Evolutionary conservation across 768 basidiomycete species (phyloP), one percentile per base, ranked within the genome.

Genomic region (Heimioporus sp.): DNA sequence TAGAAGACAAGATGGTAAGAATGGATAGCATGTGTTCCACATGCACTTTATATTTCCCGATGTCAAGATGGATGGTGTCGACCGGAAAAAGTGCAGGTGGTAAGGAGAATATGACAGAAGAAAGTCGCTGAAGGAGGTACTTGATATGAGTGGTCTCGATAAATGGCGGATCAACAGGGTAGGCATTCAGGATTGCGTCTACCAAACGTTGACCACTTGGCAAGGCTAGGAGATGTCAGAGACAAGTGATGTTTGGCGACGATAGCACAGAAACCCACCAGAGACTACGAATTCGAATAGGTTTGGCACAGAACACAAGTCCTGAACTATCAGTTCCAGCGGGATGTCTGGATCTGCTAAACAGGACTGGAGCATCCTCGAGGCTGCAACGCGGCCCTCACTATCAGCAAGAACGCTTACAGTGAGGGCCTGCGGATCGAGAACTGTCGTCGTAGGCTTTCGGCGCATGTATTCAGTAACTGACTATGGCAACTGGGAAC

Each of bases 271-370:
- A 17, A 53, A 53, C 58, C 46, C 49, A 64, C 69, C 53, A 2
- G 71, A 72, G 3, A 69, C 20, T 2, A 70, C 19, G n/a, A 60
- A 68, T 5, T 66, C 64, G 3, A 70, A 72, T 12, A 69, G 55
- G 12, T 53, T 36, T 0, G 68, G 60, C 6, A 55, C 34, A 4
- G 64, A 61, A 19, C 69, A 58, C 48, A 72, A 51, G 46, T 68
- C 57, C 49, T 60, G 60, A n/a, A 66, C 16, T 47, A 65, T 53
- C 61, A 62, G 54, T 52, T 45, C 57, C 56, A 67, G 54, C 41
- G 24, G 49, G 1, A 49, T 15, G 32, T 55, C 56, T 51, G 58
- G 60, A 32, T 41, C 62, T 51, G 50, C 56, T 57, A 67, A 65
- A 54, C 72, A 58, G 52, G 62, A 61, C 43, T 57, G 42, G 46